A percentile compares a stretch with the other conserved stretches of the same genome.
Conservation (phyloP, 164 flowering plant genomes). For the Berberis thunbergii region DNA sequence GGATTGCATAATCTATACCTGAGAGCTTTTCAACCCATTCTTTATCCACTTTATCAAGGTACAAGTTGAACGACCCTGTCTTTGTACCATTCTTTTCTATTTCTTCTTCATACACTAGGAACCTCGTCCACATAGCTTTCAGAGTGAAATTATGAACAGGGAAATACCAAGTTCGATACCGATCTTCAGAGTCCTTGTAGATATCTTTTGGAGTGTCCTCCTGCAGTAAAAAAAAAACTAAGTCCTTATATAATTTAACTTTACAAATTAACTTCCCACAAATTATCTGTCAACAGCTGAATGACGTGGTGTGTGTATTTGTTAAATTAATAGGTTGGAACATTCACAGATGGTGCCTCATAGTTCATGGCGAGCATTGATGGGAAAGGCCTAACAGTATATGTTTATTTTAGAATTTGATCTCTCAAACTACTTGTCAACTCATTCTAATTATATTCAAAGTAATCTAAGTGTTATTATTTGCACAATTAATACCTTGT, state of each 20-base stretch:
- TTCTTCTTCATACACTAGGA: conserved; percentile 22
- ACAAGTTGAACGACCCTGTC: conserved; percentile 17
- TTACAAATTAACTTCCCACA: background rate
- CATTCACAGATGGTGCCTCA: no score
- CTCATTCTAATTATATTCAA: no score
- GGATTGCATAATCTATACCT: conserved; percentile 21
- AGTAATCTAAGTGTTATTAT: no score
- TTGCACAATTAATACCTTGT: no score
- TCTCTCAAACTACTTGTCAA: no score
- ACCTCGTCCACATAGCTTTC: conserved; percentile 40
- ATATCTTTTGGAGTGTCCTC: conserved; percentile 21
- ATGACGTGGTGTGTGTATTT: no score
- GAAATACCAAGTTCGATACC: conserved; percentile 53
- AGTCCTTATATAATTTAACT: no score
- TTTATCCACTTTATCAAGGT: conserved; percentile 25
- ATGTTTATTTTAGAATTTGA: no score
- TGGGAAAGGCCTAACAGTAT: no score
- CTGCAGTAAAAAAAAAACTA: conserved; percentile 15
- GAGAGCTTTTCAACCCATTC: conserved; percentile 20
- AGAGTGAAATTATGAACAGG: conserved; percentile 60
- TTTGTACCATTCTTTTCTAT: conserved; percentile 15
- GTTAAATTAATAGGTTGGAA: no score
- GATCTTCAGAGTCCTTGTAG: conserved; percentile 47
- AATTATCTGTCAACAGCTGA: no score
- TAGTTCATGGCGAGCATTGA: no score